Conservation (phyloP, 306 rosid species). For the Prunus kanzakura region DNA sequence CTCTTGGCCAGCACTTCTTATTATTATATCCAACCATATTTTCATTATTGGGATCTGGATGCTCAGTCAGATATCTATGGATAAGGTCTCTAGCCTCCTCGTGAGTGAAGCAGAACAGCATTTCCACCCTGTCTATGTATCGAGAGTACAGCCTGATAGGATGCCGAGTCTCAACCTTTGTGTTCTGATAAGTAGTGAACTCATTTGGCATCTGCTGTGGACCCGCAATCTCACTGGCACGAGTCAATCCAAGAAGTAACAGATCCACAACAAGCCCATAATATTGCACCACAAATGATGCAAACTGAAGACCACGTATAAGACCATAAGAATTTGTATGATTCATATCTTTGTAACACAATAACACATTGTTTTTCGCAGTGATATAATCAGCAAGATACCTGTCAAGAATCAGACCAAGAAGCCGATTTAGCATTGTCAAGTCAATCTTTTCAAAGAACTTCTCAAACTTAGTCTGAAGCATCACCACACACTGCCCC, state of each 20-base stretch:
- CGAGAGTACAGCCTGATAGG: slow-evolving; percentile 94
- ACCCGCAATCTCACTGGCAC: slow-evolving; percentile 98
- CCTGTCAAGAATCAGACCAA: slow-evolving; percentile 88
- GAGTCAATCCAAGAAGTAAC: slow-evolving; percentile 90
- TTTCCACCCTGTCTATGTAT: slow-evolving; percentile 89
- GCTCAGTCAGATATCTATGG: slow-evolving; percentile 95
- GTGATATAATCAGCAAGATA: slow-evolving; percentile 98
- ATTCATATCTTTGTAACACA: slow-evolving; percentile 98
- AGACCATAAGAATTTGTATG: slow-evolving; percentile 97
- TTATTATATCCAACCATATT: slow-evolving; percentile 99
- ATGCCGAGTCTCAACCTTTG: slow-evolving; percentile 96
- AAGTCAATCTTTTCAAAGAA: slow-evolving; percentile 96
- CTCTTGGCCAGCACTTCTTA: slow-evolving; percentile 99
- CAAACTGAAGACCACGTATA: slow-evolving; percentile 97
- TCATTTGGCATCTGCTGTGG: slow-evolving; percentile 98
- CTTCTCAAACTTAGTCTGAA: slow-evolving; percentile 97
- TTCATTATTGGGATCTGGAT: slow-evolving; percentile 99
- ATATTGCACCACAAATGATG: slow-evolving; percentile 96
- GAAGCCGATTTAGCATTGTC: slow-evolving; percentile 95
- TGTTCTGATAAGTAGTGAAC: slow-evolving; percentile 90
- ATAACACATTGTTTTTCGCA: slow-evolving; percentile 92
- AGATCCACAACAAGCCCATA: slow-evolving; percentile 92
- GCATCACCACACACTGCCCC: slow-evolving; percentile 97
- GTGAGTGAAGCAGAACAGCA: slow-evolving; percentile 89
- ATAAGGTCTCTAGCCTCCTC: slow-evolving; percentile 99